Evolutionary conservation across 441 rosid genomes (phyloP).

Genomic region (Croton laevigatus): DNA sequence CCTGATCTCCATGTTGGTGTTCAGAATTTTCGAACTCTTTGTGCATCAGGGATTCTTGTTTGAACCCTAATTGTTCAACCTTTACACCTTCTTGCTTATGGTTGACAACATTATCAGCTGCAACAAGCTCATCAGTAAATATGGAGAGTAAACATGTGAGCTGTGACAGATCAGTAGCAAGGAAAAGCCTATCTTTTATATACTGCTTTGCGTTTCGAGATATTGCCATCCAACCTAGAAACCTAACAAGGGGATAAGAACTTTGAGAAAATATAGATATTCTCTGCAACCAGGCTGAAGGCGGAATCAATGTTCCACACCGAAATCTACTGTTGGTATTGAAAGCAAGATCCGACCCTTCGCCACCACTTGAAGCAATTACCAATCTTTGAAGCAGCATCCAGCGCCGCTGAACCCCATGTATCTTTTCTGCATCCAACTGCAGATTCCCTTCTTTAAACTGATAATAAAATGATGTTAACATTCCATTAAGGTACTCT

Average conservation of each 20-base stretch:
- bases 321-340: conserved; percentile 38
- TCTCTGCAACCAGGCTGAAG: conserved; percentile 66
- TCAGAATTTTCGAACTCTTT: conserved; percentile 33
- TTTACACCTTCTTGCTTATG: conserved; percentile 35
- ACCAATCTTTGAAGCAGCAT: conserved; percentile 68
- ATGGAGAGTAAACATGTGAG: conserved; percentile 58
- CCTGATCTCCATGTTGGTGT: conserved; percentile 34
- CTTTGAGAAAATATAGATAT: conserved; percentile 56
- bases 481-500: conserved; percentile 54
- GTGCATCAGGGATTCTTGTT: conserved; percentile 21
- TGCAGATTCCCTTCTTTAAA: conserved; percentile 48
- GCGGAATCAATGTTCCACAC: conserved; percentile 61
- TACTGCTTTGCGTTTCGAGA: conserved; percentile 65
- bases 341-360: conserved; percentile 43
- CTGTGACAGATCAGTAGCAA: conserved; percentile 66
- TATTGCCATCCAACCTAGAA: conserved; percentile 94
- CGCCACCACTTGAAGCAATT: conserved; percentile 67
- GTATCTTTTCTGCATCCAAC: conserved; percentile 45
- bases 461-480: conserved; percentile 47
- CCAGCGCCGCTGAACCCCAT: conserved; percentile 60
- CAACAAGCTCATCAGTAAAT: conserved; percentile 71
- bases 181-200: conserved; percentile 52
- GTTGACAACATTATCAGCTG: conserved; percentile 41
- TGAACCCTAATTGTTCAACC: conserved; percentile 30
- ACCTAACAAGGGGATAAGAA: conserved; percentile 68